Percentiles rank a stretch among this genome's conserved stretches.
These are phyloP conservation scores for Fusarium cyanostomum DNA, from an alignment of 2,329 filamentous ascomycete genomes.

Conservation along the genomic window DNA sequence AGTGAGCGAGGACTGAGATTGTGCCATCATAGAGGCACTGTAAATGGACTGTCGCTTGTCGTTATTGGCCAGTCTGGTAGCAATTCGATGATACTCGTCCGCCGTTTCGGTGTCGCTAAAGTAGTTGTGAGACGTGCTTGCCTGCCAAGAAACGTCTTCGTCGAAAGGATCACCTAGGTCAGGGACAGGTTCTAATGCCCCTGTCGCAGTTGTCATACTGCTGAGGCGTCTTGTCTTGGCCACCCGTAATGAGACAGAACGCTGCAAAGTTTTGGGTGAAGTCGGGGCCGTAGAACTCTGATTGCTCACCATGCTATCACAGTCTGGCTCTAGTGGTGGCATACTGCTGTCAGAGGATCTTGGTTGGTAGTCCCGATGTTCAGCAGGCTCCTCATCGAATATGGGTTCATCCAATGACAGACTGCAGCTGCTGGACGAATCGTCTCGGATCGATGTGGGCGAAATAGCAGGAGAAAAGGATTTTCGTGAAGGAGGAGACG, in stretches of 20 bases:
- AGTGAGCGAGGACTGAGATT: conserved; percentile 32
- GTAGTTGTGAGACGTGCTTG: conserved; percentile 36
- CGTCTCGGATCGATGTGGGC: conserved; percentile 30
- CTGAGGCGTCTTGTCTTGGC: conserved; percentile 29
- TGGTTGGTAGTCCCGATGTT: conserved; percentile 21
- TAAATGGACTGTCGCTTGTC: conserved; percentile 37
- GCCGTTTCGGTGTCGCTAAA: conserved; percentile 46
- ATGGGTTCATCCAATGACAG: conserved; percentile 35
- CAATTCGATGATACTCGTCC: conserved; percentile 50
- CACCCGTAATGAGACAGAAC: conserved; percentile 25
- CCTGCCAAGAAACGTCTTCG: conserved; percentile 25
- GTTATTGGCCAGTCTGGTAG: conserved; percentile 45
- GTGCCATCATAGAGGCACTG: conserved; percentile 12
- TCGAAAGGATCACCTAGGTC: conserved; percentile 23
- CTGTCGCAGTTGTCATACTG: conserved; percentile 7
- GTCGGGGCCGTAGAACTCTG: conserved; percentile 34
- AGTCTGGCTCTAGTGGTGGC: conserved; percentile 40
- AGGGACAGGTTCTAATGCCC: conserved; percentile 12
- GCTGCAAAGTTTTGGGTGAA: conserved; percentile 24
- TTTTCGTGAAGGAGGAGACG: conserved; percentile 4
- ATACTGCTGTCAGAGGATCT: conserved; percentile 33
- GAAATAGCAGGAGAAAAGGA: conserved; percentile 33
- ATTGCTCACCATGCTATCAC: conserved; percentile 37
- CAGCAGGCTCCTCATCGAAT: conserved; percentile 33
- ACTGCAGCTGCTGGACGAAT: conserved; percentile 38